phyloP scores from a whole-genome alignment of 305 asterid genomes.

The Fraxinus albicans region DNA sequence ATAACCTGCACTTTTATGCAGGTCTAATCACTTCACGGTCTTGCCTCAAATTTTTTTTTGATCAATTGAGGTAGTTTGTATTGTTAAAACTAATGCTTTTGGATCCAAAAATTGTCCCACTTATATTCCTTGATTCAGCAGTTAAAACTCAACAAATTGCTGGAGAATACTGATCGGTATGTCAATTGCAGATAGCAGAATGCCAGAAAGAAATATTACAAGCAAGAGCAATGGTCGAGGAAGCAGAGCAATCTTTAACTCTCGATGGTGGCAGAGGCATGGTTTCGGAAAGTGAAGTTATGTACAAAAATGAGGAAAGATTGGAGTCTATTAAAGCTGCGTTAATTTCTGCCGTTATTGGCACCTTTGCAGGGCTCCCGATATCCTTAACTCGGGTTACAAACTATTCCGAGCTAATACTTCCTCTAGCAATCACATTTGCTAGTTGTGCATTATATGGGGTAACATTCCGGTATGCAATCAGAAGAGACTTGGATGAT shows the following conservation, averaged over 20 bases:
- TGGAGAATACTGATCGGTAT: constrained; percentile 21
- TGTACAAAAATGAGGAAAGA: constrained; percentile 58
- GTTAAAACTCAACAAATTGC: background rate
- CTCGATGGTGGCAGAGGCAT: constrained; percentile 12
- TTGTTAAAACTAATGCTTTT: background rate
- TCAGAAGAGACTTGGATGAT: constrained; percentile 82
- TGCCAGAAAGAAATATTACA: constrained; percentile 83
- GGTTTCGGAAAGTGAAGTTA: constrained; percentile 24
- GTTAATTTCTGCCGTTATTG: constrained; percentile 64
- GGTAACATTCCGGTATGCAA: constrained; percentile 78
- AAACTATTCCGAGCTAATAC: constrained; percentile 48
- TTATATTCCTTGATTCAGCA: background rate
- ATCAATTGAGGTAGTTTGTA: background rate
- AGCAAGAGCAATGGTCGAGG: constrained; percentile 79
- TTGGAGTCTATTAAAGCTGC: constrained; percentile 85
- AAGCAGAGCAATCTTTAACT: constrained; percentile 65
- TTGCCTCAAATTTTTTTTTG: background rate
- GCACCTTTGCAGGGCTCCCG: constrained; percentile 75
- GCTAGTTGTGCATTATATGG: constrained; percentile 83
- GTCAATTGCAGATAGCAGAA: constrained; percentile 70
- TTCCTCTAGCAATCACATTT: constrained; percentile 65
- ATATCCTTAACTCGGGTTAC: constrained; percentile 51
- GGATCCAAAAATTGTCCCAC: background rate
- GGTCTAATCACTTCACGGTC: background rate
- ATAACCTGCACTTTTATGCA: background rate